These are phyloP conservation scores for Chrysoporthe puriensis DNA, from an alignment of 2,329 filamentous ascomycete species.

Conservation along the genomic window DNA sequence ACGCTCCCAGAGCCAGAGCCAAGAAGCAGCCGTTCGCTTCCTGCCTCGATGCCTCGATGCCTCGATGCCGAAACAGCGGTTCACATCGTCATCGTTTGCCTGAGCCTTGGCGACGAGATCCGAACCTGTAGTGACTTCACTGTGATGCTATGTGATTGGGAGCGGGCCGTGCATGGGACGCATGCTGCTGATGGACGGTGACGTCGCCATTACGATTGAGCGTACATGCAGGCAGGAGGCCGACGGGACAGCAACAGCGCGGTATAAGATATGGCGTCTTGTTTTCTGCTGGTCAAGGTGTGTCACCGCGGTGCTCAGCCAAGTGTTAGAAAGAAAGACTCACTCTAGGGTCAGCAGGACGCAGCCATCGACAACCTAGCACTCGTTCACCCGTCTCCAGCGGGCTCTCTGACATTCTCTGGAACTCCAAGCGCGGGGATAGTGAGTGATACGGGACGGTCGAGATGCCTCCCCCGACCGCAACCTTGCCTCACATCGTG, in stretches of 20 bases:
- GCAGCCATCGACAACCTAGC: background rate
- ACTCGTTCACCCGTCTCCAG: too few species aligned
- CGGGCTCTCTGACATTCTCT: too few species aligned
- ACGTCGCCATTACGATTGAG: too few species aligned
- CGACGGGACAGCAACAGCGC: background rate
- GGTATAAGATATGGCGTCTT: background rate
- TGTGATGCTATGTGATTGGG: too few species aligned
- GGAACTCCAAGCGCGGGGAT: too few species aligned
- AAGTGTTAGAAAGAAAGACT: too few species aligned
- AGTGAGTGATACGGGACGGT: too few species aligned
- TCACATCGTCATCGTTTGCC: background rate
- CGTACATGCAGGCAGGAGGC: too few species aligned
- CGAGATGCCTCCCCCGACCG: too few species aligned
- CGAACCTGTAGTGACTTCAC: background rate
- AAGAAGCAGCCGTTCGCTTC: background rate
- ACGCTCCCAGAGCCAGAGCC: background rate
- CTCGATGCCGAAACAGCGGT: background rate
- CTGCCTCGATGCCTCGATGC: too few species aligned
- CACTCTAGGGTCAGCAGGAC: background rate
- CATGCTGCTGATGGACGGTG: background rate
- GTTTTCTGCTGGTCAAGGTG: background rate
- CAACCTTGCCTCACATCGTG: background rate
- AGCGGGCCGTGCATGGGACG: too few species aligned
- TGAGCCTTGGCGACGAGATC: background rate
- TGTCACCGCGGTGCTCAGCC: background rate